Evolutionary conservation across 2,329 filamentous ascomycete genomes (phyloP), one percentile per base, ranked within the genome.

Genomic region (Zopfia rhizophila): DNA sequence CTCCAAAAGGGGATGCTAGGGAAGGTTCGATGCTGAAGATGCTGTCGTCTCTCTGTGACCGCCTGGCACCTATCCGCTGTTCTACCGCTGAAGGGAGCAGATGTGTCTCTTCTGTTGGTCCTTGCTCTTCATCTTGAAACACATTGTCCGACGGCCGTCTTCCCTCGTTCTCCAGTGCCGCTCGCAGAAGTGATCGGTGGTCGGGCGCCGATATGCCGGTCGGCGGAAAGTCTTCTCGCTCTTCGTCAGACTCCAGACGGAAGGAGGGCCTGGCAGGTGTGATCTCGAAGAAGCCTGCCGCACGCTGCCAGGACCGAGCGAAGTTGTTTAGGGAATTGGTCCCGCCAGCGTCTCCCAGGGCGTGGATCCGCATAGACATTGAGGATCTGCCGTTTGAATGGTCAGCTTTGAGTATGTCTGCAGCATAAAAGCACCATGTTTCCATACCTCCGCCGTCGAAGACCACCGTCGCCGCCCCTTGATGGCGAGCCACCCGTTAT

Each of bases 271-370:
- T 84, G 43, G 89, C 86, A 4, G 91, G 90, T 23, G 94, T 87
- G 58, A 96, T 90, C 70, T 97, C 92, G 54, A 85, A 83, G 72
- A 97, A 97, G 45, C 82, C 87, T 18, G 91, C 91, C 25, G 93
- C 93, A 68, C 93, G 86, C 72, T 93, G 90, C 89, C 91, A 96
- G 60, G 90, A 96, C 50, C 89, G 84, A 31, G 92, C 90, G 68
- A 97, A 97, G 63, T 92, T 96, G 65, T 94, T 88, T 61, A 97
- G 89, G 72, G 90, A 95, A 77, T 97, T 97, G 51, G 92, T 88
- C 38, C 93, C 93, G 55, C 93, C 94, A 35, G 90, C 87, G 50
- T 96, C 86, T 56, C 89, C 61, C 14, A 78, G 51, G 5, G 78
- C 73, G 33, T 75, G 72, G 42, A 83, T 67, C 37, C 81, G 78